These are phyloP conservation scores for Saraca asoca DNA, from an alignment of 331 rosid species.

Conservation along the genomic window DNA sequence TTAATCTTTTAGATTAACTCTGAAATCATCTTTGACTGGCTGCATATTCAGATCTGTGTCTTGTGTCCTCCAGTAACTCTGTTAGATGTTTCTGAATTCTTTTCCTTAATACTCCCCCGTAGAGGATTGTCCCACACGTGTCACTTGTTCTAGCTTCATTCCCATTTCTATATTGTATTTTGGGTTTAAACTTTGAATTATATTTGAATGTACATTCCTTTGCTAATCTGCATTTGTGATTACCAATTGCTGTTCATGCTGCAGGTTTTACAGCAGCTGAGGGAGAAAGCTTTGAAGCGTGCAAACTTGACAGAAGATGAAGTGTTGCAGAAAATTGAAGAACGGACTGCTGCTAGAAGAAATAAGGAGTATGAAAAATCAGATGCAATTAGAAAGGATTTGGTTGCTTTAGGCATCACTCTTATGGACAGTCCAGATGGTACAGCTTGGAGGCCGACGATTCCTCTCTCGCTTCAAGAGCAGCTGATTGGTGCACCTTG, in stretches of 20 bases:
- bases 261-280: constrained; percentile 79
- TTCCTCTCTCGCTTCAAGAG: constrained; percentile 81
- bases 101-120: too few species aligned
- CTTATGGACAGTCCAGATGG: constrained; percentile 90
- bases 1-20: too few species aligned
- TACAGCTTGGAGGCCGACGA: constrained; percentile 86
- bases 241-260: constrained; percentile 6
- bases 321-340: too few species aligned
- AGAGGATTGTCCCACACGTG: too few species aligned
- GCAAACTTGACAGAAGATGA: too few species aligned
- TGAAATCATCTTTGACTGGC: too few species aligned
- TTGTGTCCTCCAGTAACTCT: too few species aligned
- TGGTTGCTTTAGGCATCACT: constrained; percentile 75
- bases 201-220: not conserved
- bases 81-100: too few species aligned
- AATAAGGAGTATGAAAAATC: constrained; percentile 82
- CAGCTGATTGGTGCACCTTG: constrained; percentile 46
- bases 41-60: too few species aligned
- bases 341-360: constrained; percentile 69
- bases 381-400: constrained; percentile 68
- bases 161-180: too few species aligned
- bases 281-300: constrained; percentile 51
- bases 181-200: too few species aligned
- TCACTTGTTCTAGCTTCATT: too few species aligned
- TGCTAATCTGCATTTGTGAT: not conserved